Percentiles rank a stretch among this genome's conserved stretches.
Conservation (phyloP, 2,329 filamentous ascomycete genomes). For the Cladophialophora carrionii region DNA sequence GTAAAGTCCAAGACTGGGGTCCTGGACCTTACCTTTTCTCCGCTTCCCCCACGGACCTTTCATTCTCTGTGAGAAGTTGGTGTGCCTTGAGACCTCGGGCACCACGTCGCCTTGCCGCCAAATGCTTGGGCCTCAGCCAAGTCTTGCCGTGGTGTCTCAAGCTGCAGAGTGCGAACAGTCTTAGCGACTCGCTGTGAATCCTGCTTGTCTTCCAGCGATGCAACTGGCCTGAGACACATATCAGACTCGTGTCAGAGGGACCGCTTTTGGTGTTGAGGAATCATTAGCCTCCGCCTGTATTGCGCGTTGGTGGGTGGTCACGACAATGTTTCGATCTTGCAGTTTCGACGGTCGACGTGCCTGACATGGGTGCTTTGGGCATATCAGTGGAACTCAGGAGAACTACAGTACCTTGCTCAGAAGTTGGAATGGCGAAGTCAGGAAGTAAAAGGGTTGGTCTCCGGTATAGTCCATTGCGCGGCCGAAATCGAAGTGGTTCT, state of each 20-base stretch:
- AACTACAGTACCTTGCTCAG: not conserved
- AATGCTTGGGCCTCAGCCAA: slow-evolving; percentile 72
- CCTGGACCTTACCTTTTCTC: slow-evolving; percentile 51
- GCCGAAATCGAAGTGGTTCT: not conserved
- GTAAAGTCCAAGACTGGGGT: not conserved
- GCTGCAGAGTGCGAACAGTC: slow-evolving; percentile 64
- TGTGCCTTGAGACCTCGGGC: slow-evolving; percentile 73
- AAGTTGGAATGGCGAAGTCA: not conserved
- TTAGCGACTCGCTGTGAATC: slow-evolving; percentile 63
- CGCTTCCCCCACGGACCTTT: slow-evolving; percentile 67
- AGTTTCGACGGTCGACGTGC: slow-evolving; percentile 17
- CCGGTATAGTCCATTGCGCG: not conserved
- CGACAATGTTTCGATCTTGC: slow-evolving; percentile 32
- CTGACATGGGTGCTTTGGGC: slow-evolving; percentile 20
- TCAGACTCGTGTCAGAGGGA: not conserved
- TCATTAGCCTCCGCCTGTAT: slow-evolving; percentile 35
- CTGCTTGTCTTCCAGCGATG: slow-evolving; percentile 60
- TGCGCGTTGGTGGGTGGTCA: slow-evolving; percentile 37
- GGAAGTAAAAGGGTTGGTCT: not conserved
- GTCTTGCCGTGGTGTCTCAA: slow-evolving; percentile 64
- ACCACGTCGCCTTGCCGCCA: slow-evolving; percentile 74
- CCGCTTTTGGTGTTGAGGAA: slow-evolving; percentile 36
- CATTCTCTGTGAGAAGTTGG: slow-evolving; percentile 71
- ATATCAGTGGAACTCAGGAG: slow-evolving; percentile 2
- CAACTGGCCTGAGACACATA: slow-evolving; percentile 55